Evolutionary conservation across 164 flowering plant genomes (phyloP), one percentile per base, ranked within the genome.

Genomic region (Tinospora cordifolia): DNA sequence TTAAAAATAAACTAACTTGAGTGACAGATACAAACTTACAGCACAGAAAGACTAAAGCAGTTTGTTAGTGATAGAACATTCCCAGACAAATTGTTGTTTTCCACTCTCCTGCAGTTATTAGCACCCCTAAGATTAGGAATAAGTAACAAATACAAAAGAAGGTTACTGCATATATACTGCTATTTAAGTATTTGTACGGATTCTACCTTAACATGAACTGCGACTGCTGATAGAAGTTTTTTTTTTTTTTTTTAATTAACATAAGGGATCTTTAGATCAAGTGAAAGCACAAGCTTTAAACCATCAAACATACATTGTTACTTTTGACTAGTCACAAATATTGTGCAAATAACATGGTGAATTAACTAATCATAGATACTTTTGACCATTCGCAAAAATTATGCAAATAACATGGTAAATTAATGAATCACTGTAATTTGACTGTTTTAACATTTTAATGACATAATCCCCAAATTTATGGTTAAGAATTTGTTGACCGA

Each of bases 81-180:
- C 44, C 93, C 98, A 0, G 96, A 76, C 71, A 90, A 78, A 70
- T 87, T 90, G 79, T 90, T 90, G 75, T 87, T 70, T 65, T 88
- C 90, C 47, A 91, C 71, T 65, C 83, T 84, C 90, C 94, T 91
- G 86, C 65, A 65, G 69, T 8, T 36, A 67, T 74, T 34, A 27
- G 60, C 25, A 72, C 3, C 65, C 27, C 62, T 30, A 68, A 63
- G n/a, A 17, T 54, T 25, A 54, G 4, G 0, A 54, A 19, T 8
- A n/a, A 21, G 9, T 19, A 3, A 54, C 24, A 54, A 54, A 24
- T 9, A 54, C 24, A 0, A 17, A 19, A 51, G 22, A n/a, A 6
- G 19, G 19, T 19, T 14, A 44, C 47, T 44, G 47, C 47, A 44
- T 9, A 54, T 24, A 54, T 9, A 54, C 8, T 54, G 21, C 0